Evolutionary conservation across 2,329 filamentous ascomycete species (phyloP).

Genomic region (Colletotrichum sp.): DNA sequence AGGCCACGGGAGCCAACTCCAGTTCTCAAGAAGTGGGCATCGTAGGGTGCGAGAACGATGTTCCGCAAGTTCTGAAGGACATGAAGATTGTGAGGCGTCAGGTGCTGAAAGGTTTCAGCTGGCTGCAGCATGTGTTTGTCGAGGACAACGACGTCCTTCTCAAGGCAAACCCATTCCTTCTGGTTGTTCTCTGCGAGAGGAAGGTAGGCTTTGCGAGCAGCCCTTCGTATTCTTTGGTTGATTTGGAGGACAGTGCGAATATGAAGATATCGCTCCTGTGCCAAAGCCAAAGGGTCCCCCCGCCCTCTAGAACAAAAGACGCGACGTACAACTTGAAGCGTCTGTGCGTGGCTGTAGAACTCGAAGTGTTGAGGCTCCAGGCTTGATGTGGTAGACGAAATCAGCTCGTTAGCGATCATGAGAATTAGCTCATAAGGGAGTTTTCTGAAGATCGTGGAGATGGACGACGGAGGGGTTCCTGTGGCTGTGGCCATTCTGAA

Average conservation of each 20-base stretch:
- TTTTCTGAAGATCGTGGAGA: background rate
- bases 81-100: background rate
- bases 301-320: background rate
- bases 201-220: background rate
- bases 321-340: background rate
- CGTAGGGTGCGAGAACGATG: background rate
- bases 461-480: background rate
- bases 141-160: background rate
- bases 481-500: background rate
- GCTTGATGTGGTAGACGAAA: background rate
- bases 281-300: background rate
- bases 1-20: background rate
- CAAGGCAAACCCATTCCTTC: background rate
- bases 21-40: background rate
- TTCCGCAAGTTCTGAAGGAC: background rate
- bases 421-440: background rate
- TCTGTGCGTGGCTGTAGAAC: background rate
- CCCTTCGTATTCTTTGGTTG: background rate
- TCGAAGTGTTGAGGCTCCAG: background rate
- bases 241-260: background rate
- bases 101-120: background rate
- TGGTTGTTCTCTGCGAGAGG: background rate
- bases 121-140: background rate
- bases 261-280: background rate
- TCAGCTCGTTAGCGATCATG: background rate